Evolutionary conservation across 768 basidiomycete genomes (phyloP).

Genomic region (Tremella mesenterica): DNA sequence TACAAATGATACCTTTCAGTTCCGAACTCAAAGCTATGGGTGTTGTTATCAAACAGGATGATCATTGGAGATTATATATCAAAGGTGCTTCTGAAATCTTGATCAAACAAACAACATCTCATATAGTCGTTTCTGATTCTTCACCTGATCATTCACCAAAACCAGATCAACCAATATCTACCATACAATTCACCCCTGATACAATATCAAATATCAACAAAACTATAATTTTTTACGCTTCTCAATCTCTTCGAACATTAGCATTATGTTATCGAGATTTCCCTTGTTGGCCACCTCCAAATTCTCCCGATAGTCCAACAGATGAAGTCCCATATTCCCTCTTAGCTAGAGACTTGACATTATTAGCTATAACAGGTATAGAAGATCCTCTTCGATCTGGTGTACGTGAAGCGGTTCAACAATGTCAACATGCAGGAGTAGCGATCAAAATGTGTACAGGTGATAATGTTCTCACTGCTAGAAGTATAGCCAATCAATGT

Average conservation of each 20-base stretch:
- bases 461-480: slow-evolving; percentile 69
- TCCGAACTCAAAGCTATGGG: slow-evolving; percentile 93
- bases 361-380: slow-evolving; percentile 86
- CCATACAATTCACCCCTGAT: slow-evolving; percentile 56
- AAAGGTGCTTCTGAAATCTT: slow-evolving; percentile 95
- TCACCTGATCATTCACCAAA: slow-evolving; percentile 4
- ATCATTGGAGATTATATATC: slow-evolving; percentile 60
- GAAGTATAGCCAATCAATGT: slow-evolving; percentile 94
- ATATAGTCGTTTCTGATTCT: slow-evolving; percentile 59
- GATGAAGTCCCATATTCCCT: slow-evolving; percentile 52
- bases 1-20: slow-evolving; percentile 89
- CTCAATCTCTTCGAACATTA: slow-evolving; percentile 88
- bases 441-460: slow-evolving; percentile 97
- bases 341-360: slow-evolving; percentile 63
- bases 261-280: slow-evolving; percentile 90
- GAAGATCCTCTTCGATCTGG: slow-evolving; percentile 90
- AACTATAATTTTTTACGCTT: slow-evolving; percentile 96
- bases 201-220: slow-evolving; percentile 70
- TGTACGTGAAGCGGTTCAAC: slow-evolving; percentile 76
- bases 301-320: slow-evolving; percentile 11
- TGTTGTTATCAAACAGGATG: slow-evolving; percentile 60
- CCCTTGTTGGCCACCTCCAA: slow-evolving; percentile 67
- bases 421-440: slow-evolving; percentile 83
- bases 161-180: slow-evolving; percentile 51
- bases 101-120: slow-evolving; percentile 61